Evolutionary conservation across 176 grass and related monocot genomes (phyloP), one percentile per base, ranked within the genome.

Genomic region (Zea luxurians): DNA sequence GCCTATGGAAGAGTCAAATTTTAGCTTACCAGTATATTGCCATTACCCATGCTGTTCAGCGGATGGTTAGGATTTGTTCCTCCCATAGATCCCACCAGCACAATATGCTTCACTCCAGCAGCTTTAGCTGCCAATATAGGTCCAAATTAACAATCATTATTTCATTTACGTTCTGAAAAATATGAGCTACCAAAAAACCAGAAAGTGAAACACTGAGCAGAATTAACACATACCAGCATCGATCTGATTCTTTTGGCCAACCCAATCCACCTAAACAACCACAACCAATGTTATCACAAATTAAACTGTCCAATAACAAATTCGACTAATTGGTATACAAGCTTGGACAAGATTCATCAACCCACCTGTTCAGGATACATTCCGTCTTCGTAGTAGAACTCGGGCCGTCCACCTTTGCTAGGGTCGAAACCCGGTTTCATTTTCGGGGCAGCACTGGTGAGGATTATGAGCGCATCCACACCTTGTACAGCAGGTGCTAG

Each of bases 61-160:
- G 93, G 90, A 59, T 97, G 93, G 78, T 87, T 93, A 57, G 78
- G 88, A 71, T 87, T 91, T 65, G 86, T 89, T 82, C 93, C 93
- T 61, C 93, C 93, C 86, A 97, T 97, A 11, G 93, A 97, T 73
- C 93, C 90, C 62, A 97, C 93, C 74, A 97, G 50, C 45, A 97
- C 88, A 52, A 97, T 83, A 82, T 97, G 93, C 81, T 91, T 93
- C 37, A 91, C 90, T 52, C 88, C 86, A 62, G 78, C 83, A 71
- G 83, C 88, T 83, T 97, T 93, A 63, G 86, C 93, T 93, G 88
- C n/a, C 15, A 70, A 69, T 41, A 41, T 6, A 74, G 17, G 6
- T 68, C 60, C 63, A 8, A 80, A 16, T 73, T 68, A 78, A 35
- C 20, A 82, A 42, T 9, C 10, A 27, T 27, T 27, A 27, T 27